Percentiles rank a stretch among this genome's conserved stretches.
These are phyloP conservation scores for Scheffersomyces lignosus DNA, from an alignment of 805 yeast genomes.

Conservation along the genomic window DNA sequence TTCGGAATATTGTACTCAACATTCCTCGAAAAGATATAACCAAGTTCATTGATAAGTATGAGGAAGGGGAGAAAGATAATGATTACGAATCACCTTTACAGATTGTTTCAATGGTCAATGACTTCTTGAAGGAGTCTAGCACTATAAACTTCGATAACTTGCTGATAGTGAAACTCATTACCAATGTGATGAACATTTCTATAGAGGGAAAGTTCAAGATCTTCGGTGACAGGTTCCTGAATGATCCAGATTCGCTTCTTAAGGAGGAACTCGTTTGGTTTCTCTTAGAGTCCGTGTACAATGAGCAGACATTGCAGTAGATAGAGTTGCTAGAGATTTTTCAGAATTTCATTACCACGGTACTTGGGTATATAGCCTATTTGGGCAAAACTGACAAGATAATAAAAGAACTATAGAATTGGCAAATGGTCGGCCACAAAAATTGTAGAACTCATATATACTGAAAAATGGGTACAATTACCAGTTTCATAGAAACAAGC, in stretches of 20 bases:
- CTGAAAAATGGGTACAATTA: too few species aligned
- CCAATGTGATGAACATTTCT: constrained; percentile 17
- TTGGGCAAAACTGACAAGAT: too few species aligned
- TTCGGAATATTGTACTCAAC: constrained; percentile 21
- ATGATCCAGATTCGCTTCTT: neutral
- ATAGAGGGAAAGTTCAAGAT: constrained; percentile 24
- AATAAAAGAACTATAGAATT: too few species aligned
- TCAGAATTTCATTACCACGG: too few species aligned
- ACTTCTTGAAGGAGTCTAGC: constrained; percentile 19
- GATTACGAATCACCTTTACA: neutral
- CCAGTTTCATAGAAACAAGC: too few species aligned
- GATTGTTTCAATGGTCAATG: constrained; percentile 11
- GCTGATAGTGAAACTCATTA: constrained; percentile 16
- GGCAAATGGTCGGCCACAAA: too few species aligned
- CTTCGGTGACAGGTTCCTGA: constrained; percentile 6
- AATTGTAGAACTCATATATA: too few species aligned
- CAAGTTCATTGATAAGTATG: constrained; percentile 1
- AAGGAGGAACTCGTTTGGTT: constrained; percentile 15
- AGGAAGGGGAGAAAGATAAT: constrained; percentile 2
- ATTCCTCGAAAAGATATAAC: constrained; percentile 20
- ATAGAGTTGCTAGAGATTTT: too few species aligned
- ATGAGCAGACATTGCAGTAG: constrained; percentile 1
- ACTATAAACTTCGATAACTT: constrained; percentile 21
- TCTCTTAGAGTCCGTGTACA: constrained; percentile 10
- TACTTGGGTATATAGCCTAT: too few species aligned